Percentiles rank a stretch among this genome's conserved stretches.
Evolutionary conservation across 345 rosid genomes (phyloP).

Genomic region (Anacardium occidentale): DNA sequence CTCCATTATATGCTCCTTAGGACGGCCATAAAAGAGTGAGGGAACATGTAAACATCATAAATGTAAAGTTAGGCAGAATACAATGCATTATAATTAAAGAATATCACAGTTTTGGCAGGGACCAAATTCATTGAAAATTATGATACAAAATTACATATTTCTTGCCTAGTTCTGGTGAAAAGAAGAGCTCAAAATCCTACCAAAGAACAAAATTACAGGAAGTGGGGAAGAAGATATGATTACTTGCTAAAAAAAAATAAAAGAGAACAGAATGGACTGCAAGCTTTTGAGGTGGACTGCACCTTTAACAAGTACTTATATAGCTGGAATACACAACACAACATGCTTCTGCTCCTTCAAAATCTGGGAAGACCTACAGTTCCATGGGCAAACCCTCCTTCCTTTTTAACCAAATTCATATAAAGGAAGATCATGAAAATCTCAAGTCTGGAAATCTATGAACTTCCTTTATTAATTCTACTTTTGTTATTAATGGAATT

Average conservation of each 20-base stretch:
- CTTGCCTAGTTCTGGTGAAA: not conserved
- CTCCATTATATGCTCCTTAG: not conserved
- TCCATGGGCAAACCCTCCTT: not conserved
- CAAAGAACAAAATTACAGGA: too few relatives aligned
- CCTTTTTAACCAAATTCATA: too few relatives aligned
- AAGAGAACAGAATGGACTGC: not conserved
- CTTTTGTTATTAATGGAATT: too few relatives aligned
- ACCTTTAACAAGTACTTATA: not conserved
- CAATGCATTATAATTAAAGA: not conserved
- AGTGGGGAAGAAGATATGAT: not conserved
- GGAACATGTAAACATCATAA: too few relatives aligned
- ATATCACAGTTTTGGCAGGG: not conserved
- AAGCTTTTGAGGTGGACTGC: conserved; percentile 2
- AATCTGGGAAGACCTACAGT: not conserved
- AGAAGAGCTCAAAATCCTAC: too few relatives aligned
- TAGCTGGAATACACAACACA: not conserved
- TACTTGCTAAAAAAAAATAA: not conserved
- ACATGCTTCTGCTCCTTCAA: not conserved
- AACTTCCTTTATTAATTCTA: too few relatives aligned
- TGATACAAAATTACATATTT: not conserved
- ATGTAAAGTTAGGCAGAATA: not conserved
- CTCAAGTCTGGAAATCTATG: too few relatives aligned
- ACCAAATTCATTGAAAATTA: not conserved
- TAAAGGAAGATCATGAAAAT: too few relatives aligned
- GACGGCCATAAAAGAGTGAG: conserved; percentile 3